A percentile compares a stretch with the other conserved stretches of the same genome.
These are phyloP conservation scores for Quercus robur DNA, from an alignment of 306 rosid genomes.

Conservation along the genomic window DNA sequence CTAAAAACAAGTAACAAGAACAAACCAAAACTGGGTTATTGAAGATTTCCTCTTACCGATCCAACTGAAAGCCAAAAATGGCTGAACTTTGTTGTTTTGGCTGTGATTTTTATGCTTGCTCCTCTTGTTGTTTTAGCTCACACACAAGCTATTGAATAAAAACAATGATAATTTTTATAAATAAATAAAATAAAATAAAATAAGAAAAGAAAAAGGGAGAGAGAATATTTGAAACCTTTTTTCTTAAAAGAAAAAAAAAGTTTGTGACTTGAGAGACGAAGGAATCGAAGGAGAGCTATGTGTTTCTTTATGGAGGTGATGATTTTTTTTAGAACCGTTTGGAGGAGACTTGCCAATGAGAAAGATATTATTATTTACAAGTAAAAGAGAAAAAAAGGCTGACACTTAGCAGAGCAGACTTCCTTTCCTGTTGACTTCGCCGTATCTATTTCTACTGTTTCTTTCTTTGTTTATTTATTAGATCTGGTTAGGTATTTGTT, in stretches of 20 bases:
- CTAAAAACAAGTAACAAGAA: slow-evolving; percentile 22
- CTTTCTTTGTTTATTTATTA: not conserved
- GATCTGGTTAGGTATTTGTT: no score
- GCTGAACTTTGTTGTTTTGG: slow-evolving; percentile 16
- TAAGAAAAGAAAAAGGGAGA: slow-evolving; percentile 25
- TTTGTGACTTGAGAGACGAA: slow-evolving; percentile 23
- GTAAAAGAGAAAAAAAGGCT: slow-evolving; percentile 4
- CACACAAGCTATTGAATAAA: slow-evolving; percentile 21
- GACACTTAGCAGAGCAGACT: slow-evolving; percentile 33
- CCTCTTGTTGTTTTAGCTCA: slow-evolving; percentile 16
- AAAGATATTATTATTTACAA: not conserved
- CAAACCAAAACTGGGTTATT: slow-evolving; percentile 24
- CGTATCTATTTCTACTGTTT: not conserved
- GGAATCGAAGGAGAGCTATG: slow-evolving; percentile 24
- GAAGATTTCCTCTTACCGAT: slow-evolving; percentile 38
- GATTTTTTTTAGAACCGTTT: slow-evolving; percentile 40
- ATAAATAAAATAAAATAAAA: slow-evolving; percentile 1
- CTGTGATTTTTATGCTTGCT: slow-evolving; percentile 26
- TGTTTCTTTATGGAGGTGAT: slow-evolving; percentile 6
- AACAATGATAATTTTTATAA: slow-evolving; percentile 17
- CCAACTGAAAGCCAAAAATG: slow-evolving; percentile 35
- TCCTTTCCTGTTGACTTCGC: slow-evolving; percentile 49
- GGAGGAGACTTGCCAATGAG: slow-evolving; percentile 29
- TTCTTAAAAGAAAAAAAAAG: not conserved
- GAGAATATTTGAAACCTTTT: slow-evolving; percentile 18